Percentiles rank a stretch among this genome's conserved stretches.
phyloP scores from a whole-genome alignment of 2,329 filamentous ascomycete genomes.

The Fonsecaea monophora region DNA sequence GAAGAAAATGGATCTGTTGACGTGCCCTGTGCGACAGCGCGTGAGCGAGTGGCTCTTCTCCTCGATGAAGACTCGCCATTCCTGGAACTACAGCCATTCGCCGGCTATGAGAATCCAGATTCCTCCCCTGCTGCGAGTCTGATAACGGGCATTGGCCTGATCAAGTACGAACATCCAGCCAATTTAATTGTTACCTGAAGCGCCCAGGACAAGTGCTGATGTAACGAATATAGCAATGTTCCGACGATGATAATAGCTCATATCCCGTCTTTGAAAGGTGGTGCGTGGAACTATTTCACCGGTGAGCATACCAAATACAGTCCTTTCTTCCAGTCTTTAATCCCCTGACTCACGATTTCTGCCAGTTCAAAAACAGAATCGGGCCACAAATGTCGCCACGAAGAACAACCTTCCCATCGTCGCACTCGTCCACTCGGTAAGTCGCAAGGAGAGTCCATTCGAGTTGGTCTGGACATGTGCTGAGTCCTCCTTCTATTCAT shows the following conservation, averaged over 20 bases:
- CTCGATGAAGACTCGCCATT: constrained; percentile 51
- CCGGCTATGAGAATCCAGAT: constrained; percentile 47
- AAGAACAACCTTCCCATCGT: constrained; percentile 52
- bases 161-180: constrained; percentile 48
- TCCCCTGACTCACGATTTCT: background rate
- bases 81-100: constrained; percentile 49
- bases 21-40: background rate
- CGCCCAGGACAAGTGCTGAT: background rate
- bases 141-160: constrained; percentile 49
- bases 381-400: constrained; percentile 47
- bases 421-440: constrained; percentile 50
- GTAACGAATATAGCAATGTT: background rate
- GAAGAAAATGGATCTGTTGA: background rate
- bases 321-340: background rate
- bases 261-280: constrained; percentile 52
- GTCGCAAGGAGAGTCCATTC: background rate
- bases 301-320: constrained; percentile 48
- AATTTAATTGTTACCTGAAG: constrained; percentile 28
- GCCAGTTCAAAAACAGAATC: background rate
- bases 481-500: background rate
- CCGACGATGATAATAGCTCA: constrained; percentile 44
- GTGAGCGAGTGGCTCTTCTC: constrained; percentile 39
- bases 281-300: constrained; percentile 52
- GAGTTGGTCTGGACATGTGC: background rate
- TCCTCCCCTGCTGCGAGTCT: constrained; percentile 49